Evolutionary conservation across 1,284 basidiomycete genomes (phyloP).

Genomic region (Ganoderma boninense): DNA sequence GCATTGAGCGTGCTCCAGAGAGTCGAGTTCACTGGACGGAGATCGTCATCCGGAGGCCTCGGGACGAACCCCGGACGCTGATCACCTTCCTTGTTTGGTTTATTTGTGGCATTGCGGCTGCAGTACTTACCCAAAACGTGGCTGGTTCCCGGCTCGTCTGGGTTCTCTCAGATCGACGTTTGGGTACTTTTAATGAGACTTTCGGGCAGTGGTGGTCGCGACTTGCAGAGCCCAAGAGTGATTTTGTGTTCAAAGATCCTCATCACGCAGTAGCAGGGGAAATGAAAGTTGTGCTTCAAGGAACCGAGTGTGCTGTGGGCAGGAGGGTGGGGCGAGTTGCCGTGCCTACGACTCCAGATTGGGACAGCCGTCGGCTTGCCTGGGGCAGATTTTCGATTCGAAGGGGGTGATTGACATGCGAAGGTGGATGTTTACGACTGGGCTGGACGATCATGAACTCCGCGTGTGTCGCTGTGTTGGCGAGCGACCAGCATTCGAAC

Average conservation of each 20-base stretch:
- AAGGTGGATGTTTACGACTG: conserved; percentile 12
- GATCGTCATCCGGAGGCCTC: conserved; percentile 5
- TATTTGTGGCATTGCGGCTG: neutral
- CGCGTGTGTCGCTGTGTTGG: conserved; percentile 13
- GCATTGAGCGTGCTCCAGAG: neutral
- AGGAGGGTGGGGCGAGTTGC: conserved; percentile 2
- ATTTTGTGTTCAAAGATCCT: neutral
- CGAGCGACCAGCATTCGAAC: conserved; percentile 10
- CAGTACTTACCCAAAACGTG: neutral
- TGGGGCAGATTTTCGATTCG: conserved; percentile 8
- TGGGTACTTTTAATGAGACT: neutral
- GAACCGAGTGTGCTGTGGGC: neutral
- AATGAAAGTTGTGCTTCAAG: neutral
- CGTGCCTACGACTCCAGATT: conserved; percentile 15
- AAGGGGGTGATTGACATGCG: conserved; percentile 10
- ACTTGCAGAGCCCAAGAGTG: conserved; percentile 5
- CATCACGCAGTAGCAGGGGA: neutral
- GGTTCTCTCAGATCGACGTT: neutral
- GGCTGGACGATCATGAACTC: conserved; percentile 13
- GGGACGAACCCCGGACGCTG: conserved; percentile 5
- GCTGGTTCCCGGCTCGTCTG: neutral
- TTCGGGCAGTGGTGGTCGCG: conserved; percentile 4
- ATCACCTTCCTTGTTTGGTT: neutral
- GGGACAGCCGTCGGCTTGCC: neutral
- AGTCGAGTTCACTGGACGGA: neutral